A percentile compares a stretch with the other conserved stretches of the same genome.
Conservation (phyloP, 257 asterid genomes). For the Nyctanthes arbortristis region DNA sequence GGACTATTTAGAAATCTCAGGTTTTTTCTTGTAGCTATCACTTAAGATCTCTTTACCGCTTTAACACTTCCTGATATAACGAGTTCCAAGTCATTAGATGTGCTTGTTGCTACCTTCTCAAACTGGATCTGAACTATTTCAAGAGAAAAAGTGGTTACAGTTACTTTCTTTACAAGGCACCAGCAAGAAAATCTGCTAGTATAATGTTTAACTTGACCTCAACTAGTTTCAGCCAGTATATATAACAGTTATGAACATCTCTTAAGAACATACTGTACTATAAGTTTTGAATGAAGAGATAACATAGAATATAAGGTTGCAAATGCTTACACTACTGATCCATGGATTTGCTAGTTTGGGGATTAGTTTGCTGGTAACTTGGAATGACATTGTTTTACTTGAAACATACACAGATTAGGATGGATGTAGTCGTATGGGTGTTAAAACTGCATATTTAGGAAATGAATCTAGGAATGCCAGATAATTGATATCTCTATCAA, state of each 20-base stretch:
- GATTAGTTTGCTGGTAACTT: not conserved
- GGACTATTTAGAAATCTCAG: slow-evolving; percentile 93
- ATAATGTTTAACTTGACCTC: not conserved
- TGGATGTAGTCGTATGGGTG: not conserved
- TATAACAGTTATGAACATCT: not conserved
- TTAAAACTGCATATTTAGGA: not conserved
- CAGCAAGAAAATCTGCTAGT: not conserved
- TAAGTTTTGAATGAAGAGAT: not conserved
- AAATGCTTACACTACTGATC: not conserved
- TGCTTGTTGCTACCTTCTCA: not conserved
- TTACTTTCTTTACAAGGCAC: not conserved
- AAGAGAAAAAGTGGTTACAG: not conserved
- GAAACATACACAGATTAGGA: not conserved
- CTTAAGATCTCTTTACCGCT: slow-evolving; percentile 1
- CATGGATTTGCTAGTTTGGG: not conserved
- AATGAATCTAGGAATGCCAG: not conserved
- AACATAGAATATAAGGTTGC: not conserved
- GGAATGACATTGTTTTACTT: not conserved
- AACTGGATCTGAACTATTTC: not conserved
- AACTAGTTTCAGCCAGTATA: not conserved
- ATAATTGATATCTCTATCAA: too few species aligned
- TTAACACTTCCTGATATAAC: not conserved
- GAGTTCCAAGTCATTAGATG: not conserved
- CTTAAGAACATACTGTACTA: not conserved
- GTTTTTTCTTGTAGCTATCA: slow-evolving; percentile 35